Evolutionary conservation across 768 basidiomycete genomes (phyloP), one percentile per base, ranked within the genome.

Genomic region (Podaxis sp.): DNA sequence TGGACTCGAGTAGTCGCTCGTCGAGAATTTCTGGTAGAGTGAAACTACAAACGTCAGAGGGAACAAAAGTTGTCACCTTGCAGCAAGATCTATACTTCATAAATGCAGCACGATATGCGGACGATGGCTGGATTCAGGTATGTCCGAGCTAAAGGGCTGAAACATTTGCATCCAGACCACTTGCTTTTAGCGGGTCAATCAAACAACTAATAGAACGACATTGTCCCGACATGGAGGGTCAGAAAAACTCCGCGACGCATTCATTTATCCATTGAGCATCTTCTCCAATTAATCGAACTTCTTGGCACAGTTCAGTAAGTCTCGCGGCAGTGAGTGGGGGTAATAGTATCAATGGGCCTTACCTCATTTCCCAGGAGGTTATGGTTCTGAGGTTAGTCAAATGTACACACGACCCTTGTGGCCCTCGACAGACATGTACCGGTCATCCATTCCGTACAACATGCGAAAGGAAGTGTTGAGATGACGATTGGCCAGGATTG

Each of bases 81-180:
- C 62, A 76, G 37, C 87, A 88, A 69, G 68, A 72, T 13, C 67
- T 86, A 61, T 28, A 70, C 37, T 87, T 76, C 64, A 69, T 68
- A 48, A 87, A 87, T 63, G 74, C 72, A 7, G 84, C 85, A 62
- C 72, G 73, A 52, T 87, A 83, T 63, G 68, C 77, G 38, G 66
- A 85, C 57, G 65, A 80, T 51, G 68, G 77, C 5, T 73, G 70
- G 73, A 51, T 72, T 11, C 71, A 72, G 68, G 72, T 72, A 44
- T 14, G 42, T n/a, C 14, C 9, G 6, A 32, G 32, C 6, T n/a
- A 44, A 44, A 18, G 42, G n/a, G 14, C 18, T 18, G 6, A n/a
- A n/a, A 21, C 3, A 44, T 44, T 44, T 18, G 42, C n/a, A 44
- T 18, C 18, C n/a, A 18, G 6, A 44, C 18, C 16, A 40, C 16